Evolutionary conservation across 2,329 filamentous ascomycete genomes (phyloP), one percentile per base, ranked within the genome.

Genomic region (Curvularia verruculosa): DNA sequence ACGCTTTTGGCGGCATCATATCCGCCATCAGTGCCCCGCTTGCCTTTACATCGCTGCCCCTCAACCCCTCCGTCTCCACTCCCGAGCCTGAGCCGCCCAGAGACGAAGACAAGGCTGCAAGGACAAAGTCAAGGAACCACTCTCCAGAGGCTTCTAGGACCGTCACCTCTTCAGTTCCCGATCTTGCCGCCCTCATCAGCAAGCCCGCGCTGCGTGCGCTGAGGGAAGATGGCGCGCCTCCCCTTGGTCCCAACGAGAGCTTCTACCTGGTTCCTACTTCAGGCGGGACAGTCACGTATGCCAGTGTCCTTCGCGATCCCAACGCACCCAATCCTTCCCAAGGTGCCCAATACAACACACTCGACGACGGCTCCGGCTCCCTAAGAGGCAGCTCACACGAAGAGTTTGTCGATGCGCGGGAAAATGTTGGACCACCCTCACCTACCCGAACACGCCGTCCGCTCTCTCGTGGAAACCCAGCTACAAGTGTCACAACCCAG

Each of bases 181-280:
- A 98, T 65, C 84, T 96, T 24, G 88, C 86, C 66, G 90, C 88
- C 58, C 85, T 96, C 28, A 96, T 96, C 74, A 96, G 92, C 39
- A 88, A 87, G 64, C 92, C 94, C 12, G 91, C 94, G 3, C 83
- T 98, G 52, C 85, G 89, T 49, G 91, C 93, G 0, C 83, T 96
- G 40, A 84, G 87, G 19, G 87, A 90, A 54, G 88, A 81, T 54
- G 75, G 89, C 45, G 61, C 63, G 21, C 83, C 87, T 26, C 83
- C 83, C 15, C 73, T 78, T 12, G 64, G 65, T n/a, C 67, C 67
- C 8, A 75, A 75, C 39, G 75, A 77, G 57, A 75, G 71, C 54
- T 99, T 99, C 79, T 98, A 97, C 74, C 90, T 98, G 1, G 95
- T 99, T 1, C 95, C 94, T 3, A 90, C 91, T 0, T 92, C 90